Evolutionary conservation across 768 basidiomycete genomes (phyloP).

Genomic region (Hygrocybe punicea): DNA sequence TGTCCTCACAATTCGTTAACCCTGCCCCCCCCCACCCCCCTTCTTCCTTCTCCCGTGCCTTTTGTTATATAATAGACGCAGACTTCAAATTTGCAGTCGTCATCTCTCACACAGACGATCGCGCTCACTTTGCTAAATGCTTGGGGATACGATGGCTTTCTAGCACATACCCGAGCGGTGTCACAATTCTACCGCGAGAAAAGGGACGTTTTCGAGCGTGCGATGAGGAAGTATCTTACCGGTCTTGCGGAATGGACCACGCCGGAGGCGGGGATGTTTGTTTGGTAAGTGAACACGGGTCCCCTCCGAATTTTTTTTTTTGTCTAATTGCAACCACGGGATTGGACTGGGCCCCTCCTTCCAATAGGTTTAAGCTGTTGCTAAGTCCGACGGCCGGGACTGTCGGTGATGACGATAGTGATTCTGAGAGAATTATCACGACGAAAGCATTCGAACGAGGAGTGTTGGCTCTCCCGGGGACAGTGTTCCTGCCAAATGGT

Average conservation of each 20-base stretch:
- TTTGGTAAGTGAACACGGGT: slow-evolving; percentile 69
- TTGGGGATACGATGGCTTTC: slow-evolving; percentile 79
- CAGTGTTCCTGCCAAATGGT: slow-evolving; percentile 72
- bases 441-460: slow-evolving; percentile 75
- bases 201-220: slow-evolving; percentile 73
- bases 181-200: slow-evolving; percentile 71
- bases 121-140: slow-evolving; percentile 52
- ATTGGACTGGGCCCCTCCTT: no score
- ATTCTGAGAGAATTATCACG: slow-evolving; percentile 70
- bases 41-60: background rate
- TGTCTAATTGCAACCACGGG: background rate
- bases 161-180: slow-evolving; percentile 62
- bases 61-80: no score
- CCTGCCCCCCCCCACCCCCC: no score
- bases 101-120: slow-evolving; percentile 63
- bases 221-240: slow-evolving; percentile 71
- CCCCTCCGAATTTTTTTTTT: slow-evolving; percentile 4
- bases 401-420: slow-evolving; percentile 41
- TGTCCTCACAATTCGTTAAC: slow-evolving; percentile 10
- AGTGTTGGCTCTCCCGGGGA: slow-evolving; percentile 87
- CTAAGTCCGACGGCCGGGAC: slow-evolving; percentile 23
- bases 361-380: slow-evolving; percentile 64
- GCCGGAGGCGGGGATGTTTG: slow-evolving; percentile 85
- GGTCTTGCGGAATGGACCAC: slow-evolving; percentile 71
- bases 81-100: slow-evolving; percentile 63